A percentile compares a stretch with the other conserved stretches of the same genome.
These are phyloP conservation scores for Chenopodium berlandieri DNA, from an alignment of 148 eudicot species.

Conservation along the genomic window DNA sequence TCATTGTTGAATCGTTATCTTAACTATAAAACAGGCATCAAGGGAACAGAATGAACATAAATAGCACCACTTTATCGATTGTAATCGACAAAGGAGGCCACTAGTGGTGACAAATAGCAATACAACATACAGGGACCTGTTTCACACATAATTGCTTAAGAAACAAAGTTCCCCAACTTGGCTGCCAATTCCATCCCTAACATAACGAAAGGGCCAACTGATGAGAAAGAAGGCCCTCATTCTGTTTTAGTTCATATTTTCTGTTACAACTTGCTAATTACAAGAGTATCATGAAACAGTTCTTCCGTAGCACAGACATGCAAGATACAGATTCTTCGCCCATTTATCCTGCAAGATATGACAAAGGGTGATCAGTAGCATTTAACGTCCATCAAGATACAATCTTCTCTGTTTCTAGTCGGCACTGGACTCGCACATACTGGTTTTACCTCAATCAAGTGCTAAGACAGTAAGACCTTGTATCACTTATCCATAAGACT, in stretches of 20 bases:
- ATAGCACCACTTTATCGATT: slow-evolving; percentile 11
- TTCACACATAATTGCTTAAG: slow-evolving; percentile 13
- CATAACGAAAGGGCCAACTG: slow-evolving; percentile 6
- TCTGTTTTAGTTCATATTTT: not conserved
- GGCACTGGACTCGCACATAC: not conserved
- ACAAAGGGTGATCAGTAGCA: not conserved
- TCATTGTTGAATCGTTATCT: not conserved
- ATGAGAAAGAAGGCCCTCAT: slow-evolving; percentile 4
- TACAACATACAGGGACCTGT: slow-evolving; percentile 23
- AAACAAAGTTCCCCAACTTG: slow-evolving; percentile 18
- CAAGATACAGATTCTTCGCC: slow-evolving; percentile 79
- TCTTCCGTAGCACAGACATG: slow-evolving; percentile 74
- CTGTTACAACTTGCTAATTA: slow-evolving; percentile 19
- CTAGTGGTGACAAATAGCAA: slow-evolving; percentile 15
- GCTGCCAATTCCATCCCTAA: slow-evolving; percentile 26
- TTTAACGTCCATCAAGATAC: not conserved
- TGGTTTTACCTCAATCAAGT: not conserved
- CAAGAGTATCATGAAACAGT: slow-evolving; percentile 58
- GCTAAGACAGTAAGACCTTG: not conserved
- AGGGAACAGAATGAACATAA: not conserved
- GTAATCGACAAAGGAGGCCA: not conserved
- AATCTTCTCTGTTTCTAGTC: not conserved
- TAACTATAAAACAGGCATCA: not conserved
- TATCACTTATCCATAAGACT: too few species aligned
- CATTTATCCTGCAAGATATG: slow-evolving; percentile 68